phyloP scores from a whole-genome alignment of 1,284 basidiomycete genomes.

The Boletus semigastroideus region DNA sequence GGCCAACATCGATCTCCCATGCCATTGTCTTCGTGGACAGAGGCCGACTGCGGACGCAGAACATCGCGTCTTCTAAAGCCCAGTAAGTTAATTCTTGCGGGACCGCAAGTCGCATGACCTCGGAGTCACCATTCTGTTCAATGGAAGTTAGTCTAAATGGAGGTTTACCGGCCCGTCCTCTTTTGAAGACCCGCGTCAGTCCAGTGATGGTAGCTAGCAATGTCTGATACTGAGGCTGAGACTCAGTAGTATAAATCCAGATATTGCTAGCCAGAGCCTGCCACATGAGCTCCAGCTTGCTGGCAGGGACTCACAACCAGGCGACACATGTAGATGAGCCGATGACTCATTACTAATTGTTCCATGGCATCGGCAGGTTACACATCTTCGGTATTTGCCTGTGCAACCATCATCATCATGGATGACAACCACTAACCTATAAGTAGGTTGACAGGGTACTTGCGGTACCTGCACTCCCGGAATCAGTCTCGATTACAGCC shows the following conservation, averaged over 20 bases:
- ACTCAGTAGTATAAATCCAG: no score
- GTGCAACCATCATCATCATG: background rate
- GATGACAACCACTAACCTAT: background rate
- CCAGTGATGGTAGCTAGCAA: no score
- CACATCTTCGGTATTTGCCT: background rate
- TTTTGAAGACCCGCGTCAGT: no score
- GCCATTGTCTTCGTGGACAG: background rate
- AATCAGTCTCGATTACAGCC: no score
- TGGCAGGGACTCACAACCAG: no score
- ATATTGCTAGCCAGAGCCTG: background rate
- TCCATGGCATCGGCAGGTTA: no score
- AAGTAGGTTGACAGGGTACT: no score
- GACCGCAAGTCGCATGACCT: no score
- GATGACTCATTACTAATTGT: background rate
- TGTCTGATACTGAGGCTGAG: no score
- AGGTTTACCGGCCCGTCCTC: no score
- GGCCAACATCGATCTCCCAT: background rate
- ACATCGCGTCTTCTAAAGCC: background rate
- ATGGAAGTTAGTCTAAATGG: background rate
- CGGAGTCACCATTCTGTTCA: background rate
- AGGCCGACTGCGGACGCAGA: background rate
- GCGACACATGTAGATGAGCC: no score
- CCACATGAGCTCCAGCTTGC: background rate
- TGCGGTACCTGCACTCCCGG: no score
- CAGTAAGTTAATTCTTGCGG: background rate